Percentiles rank a stretch among this genome's conserved stretches.
Conservation (phyloP, 768 basidiomycete species). For the Leccinum uliginosum region DNA sequence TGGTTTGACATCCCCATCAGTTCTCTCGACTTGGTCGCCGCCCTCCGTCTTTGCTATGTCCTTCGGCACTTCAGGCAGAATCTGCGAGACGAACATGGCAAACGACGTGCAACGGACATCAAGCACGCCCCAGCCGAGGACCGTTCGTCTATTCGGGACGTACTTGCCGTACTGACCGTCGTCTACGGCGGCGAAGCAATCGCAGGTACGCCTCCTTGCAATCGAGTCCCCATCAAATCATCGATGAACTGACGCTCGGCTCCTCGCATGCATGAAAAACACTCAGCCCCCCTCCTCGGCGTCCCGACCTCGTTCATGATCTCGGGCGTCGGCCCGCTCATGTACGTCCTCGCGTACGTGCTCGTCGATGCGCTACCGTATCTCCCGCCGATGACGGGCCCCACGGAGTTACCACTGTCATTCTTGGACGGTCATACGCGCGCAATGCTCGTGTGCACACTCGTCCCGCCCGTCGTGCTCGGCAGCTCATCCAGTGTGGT, state of each 20-base stretch:
- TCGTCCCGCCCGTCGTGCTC: conserved; percentile 68
- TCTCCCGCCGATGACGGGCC: conserved; percentile 41
- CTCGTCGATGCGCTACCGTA: conserved; percentile 57
- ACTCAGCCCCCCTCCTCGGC: conserved; percentile 57
- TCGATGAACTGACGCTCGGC: not conserved
- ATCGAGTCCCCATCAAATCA: not conserved
- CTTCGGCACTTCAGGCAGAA: conserved; percentile 64
- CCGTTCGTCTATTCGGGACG: conserved; percentile 54
- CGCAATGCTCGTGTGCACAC: conserved; percentile 70
- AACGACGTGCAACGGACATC: conserved; percentile 32
- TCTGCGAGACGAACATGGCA: conserved; percentile 40
- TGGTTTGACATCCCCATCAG: conserved; percentile 60
- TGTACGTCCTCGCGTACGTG: conserved; percentile 61
- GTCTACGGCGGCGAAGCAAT: conserved; percentile 80
- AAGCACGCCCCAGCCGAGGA: conserved; percentile 36
- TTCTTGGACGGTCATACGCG: conserved; percentile 77
- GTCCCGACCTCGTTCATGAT: conserved; percentile 75
- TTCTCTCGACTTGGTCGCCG: conserved; percentile 64
- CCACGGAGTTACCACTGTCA: conserved; percentile 67
- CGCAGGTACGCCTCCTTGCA: conserved; percentile 38
- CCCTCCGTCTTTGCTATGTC: conserved; percentile 63
- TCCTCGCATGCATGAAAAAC: not conserved
- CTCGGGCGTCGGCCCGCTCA: conserved; percentile 58
- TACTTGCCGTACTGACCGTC: conserved; percentile 55
- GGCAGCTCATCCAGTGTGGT: conserved; percentile 46